Conservation (phyloP, 768 basidiomycete species). For the Pleurotus eryngii region DNA sequence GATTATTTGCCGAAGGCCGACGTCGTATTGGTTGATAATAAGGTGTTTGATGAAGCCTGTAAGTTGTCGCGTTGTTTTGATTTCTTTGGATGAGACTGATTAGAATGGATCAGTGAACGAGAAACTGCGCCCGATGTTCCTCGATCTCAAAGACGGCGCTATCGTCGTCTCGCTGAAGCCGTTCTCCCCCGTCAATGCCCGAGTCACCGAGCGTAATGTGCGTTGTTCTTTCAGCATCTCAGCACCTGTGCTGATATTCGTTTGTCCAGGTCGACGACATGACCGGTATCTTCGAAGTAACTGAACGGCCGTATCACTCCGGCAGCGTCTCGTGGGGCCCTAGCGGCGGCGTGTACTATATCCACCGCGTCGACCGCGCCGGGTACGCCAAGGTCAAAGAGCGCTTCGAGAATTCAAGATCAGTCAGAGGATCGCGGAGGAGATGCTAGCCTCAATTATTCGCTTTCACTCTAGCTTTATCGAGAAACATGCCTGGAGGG, state of each 20-base stretch:
- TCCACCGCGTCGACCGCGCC: slow-evolving; percentile 74
- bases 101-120: slow-evolving; percentile 66
- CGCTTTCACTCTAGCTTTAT: too few relatives aligned
- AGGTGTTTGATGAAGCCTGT: slow-evolving; percentile 75
- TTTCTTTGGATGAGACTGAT: slow-evolving; percentile 4
- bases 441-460: not conserved
- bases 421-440: slow-evolving; percentile 9
- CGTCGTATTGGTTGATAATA: slow-evolving; percentile 89
- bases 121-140: slow-evolving; percentile 79
- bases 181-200: slow-evolving; percentile 67
- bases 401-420: slow-evolving; percentile 50
- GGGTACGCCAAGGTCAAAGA: slow-evolving; percentile 61
- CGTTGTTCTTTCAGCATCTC: slow-evolving; percentile 18
- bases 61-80: slow-evolving; percentile 27
- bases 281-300: slow-evolving; percentile 77
- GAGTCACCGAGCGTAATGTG: slow-evolving; percentile 83
- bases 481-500: too few relatives aligned
- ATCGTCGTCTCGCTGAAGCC: slow-evolving; percentile 86
- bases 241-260: not conserved
- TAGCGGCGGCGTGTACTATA: slow-evolving; percentile 64
- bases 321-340: slow-evolving; percentile 84
- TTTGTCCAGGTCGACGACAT: slow-evolving; percentile 65
- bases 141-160: slow-evolving; percentile 92
- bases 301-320: slow-evolving; percentile 60
- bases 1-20: slow-evolving; percentile 79